Evolutionary conservation across 1,139 yeast genomes (phyloP).

Genomic region (Candida neerlandica): DNA sequence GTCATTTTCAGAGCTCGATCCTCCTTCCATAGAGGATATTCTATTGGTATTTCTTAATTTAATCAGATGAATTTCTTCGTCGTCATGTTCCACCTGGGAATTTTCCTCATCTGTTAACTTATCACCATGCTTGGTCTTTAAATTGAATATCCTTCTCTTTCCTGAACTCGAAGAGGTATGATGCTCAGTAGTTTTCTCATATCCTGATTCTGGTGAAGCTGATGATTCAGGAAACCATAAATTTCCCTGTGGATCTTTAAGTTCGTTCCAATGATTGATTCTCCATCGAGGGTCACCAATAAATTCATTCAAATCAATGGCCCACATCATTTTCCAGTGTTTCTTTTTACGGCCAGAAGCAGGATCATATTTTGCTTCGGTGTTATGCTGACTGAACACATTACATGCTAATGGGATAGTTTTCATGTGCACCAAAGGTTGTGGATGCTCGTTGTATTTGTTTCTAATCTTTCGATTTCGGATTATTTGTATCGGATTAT

Average conservation of each 20-base stretch:
- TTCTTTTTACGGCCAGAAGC: conserved; percentile 16
- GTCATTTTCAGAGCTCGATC: conserved; percentile 14
- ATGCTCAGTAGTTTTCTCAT: conserved; percentile 6
- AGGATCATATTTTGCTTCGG: conserved; percentile 20
- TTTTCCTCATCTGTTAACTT: conserved; percentile 4
- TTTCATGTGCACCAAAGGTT: conserved; percentile 30
- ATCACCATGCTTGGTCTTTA: not conserved
- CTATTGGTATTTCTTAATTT: conserved; percentile 2
- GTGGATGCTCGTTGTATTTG: conserved; percentile 46
- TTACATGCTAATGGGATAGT: conserved; percentile 55
- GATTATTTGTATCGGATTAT: conserved; percentile 79
- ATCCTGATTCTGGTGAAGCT: conserved; percentile 5
- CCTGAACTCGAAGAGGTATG: not conserved
- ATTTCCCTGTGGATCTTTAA: conserved; percentile 55
- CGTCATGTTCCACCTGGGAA: not conserved
- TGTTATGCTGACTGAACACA: conserved; percentile 48
- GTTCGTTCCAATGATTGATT: conserved; percentile 61
- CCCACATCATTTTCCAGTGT: conserved; percentile 57
- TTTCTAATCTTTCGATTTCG: conserved; percentile 64
- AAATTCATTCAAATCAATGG: conserved; percentile 64
- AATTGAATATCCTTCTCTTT: not conserved
- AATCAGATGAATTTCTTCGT: conserved; percentile 1
- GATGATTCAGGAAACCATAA: conserved; percentile 54
- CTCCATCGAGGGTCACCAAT: conserved; percentile 70
- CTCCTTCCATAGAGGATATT: not conserved